Conservation (phyloP, 495 filamentous ascomycete genomes). For the Trichoderma virens region DNA sequence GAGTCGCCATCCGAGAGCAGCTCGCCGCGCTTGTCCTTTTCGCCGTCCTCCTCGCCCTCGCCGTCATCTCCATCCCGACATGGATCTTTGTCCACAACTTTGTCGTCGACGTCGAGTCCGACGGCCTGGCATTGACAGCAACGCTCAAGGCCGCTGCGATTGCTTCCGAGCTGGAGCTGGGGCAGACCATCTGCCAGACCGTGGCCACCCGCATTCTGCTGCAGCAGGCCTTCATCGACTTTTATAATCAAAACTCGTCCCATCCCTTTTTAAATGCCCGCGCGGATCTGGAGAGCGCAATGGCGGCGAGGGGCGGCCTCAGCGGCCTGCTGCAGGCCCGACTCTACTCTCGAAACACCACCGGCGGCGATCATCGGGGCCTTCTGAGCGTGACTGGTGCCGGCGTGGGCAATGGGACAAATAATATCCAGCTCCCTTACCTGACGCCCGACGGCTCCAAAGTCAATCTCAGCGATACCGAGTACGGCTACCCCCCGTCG, state of each 20-base stretch:
- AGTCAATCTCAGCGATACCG: conserved; percentile 50
- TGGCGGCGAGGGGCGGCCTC: conserved; percentile 43
- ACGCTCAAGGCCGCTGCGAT: conserved; percentile 79
- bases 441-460: conserved; percentile 45
- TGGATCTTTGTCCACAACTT: conserved; percentile 73
- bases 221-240: conserved; percentile 52
- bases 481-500: conserved; percentile 53
- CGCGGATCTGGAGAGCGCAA: conserved; percentile 53
- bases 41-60: conserved; percentile 58
- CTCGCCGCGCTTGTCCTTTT: conserved; percentile 66
- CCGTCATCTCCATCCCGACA: conserved; percentile 39
- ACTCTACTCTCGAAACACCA: conserved; percentile 56
- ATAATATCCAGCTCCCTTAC: conserved; percentile 51
- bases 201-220: conserved; percentile 61
- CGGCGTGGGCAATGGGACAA: conserved; percentile 11
- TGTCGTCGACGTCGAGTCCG: conserved; percentile 51
- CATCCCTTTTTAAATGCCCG: conserved; percentile 34
- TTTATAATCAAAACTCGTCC: conserved; percentile 48
- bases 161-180: conserved; percentile 62
- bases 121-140: conserved; percentile 65
- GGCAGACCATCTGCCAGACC: conserved; percentile 59
- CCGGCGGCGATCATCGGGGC: conserved; percentile 35
- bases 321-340: conserved; percentile 56
- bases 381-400: conserved; percentile 56
- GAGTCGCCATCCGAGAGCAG: conserved; percentile 78